These are phyloP conservation scores for Calonectria leucothoes DNA, from an alignment of 2,329 filamentous ascomycete genomes.

Conservation along the genomic window DNA sequence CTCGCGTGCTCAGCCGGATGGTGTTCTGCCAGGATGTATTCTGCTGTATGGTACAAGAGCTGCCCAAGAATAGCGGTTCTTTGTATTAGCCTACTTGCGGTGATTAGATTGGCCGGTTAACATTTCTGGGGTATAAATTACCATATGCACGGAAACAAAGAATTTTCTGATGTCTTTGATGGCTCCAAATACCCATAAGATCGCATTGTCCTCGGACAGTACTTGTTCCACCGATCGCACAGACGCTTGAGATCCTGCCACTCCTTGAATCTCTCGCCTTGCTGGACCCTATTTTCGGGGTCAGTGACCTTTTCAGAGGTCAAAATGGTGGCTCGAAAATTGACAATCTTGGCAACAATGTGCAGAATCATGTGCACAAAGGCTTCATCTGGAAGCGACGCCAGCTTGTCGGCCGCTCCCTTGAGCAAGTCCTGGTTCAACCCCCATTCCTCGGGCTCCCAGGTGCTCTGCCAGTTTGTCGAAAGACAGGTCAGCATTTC, in stretches of 20 bases:
- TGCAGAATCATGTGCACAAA: conserved; percentile 94
- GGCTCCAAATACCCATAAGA: conserved; percentile 82
- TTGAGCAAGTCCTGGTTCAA: conserved; percentile 75
- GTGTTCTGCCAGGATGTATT: conserved; percentile 82
- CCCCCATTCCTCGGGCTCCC: conserved; percentile 92
- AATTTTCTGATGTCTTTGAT: conserved; percentile 74
- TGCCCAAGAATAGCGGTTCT: conserved; percentile 83
- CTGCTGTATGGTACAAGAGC: conserved; percentile 89
- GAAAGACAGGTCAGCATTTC: conserved; percentile 90
- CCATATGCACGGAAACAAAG: conserved; percentile 89
- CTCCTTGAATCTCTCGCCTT: conserved; percentile 75
- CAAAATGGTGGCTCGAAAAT: conserved; percentile 80
- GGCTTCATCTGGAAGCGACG: conserved; percentile 75
- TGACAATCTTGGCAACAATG: conserved; percentile 86
- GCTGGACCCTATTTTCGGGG: conserved; percentile 71
- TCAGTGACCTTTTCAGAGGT: conserved; percentile 68
- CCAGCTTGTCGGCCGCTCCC: conserved; percentile 58
- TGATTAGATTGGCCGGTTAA: background rate
- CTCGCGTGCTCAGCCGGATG: conserved; percentile 76
- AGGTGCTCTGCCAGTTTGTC: conserved; percentile 87
- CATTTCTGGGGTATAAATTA: conserved; percentile 46
- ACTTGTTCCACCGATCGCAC: conserved; percentile 84
- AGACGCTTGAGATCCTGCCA: conserved; percentile 85
- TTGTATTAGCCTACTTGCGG: conserved; percentile 76
- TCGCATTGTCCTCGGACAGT: conserved; percentile 86